Conservation (phyloP, 805 yeast species). For the Metschnikowia vanudenii region DNA sequence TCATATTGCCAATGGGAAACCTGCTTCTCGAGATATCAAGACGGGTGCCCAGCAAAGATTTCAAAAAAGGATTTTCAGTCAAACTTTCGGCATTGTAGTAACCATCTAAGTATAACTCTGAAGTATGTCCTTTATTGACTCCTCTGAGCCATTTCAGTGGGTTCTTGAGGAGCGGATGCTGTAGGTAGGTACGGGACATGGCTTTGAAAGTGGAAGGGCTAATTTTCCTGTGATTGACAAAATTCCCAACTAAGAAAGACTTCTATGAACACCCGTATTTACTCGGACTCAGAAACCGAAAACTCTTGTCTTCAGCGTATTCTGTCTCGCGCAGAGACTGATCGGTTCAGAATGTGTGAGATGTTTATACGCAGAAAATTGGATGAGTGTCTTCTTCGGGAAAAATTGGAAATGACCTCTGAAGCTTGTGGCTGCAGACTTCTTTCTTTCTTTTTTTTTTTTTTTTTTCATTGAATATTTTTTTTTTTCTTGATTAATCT, state of each 20-base stretch:
- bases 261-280: too few species aligned
- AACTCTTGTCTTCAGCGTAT: not conserved
- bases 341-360: not conserved
- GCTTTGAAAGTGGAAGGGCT: not conserved
- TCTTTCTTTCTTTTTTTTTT: not conserved
- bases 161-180: constrained; percentile 32
- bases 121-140: constrained; percentile 22
- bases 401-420: too few species aligned
- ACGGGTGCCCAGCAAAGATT: constrained; percentile 24
- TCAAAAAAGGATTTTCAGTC: constrained; percentile 30
- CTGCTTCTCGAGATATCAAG: constrained; percentile 24
- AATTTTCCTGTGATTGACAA: too few species aligned
- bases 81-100: constrained; percentile 22
- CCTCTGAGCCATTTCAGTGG: constrained; percentile 30
- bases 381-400: not conserved
- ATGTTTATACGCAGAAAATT: not conserved
- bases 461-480: not conserved
- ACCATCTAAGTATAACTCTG: constrained; percentile 18
- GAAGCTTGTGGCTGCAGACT: too few species aligned
- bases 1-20: constrained; percentile 31
- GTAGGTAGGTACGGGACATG: constrained; percentile 9
- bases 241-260: not conserved
- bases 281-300: too few species aligned
- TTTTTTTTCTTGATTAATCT: not conserved
- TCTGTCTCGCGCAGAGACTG: not conserved